Percentiles rank a stretch among this genome's conserved stretches.
phyloP scores from a whole-genome alignment of 805 yeast species.

The Clavispora phyllophila region DNA sequence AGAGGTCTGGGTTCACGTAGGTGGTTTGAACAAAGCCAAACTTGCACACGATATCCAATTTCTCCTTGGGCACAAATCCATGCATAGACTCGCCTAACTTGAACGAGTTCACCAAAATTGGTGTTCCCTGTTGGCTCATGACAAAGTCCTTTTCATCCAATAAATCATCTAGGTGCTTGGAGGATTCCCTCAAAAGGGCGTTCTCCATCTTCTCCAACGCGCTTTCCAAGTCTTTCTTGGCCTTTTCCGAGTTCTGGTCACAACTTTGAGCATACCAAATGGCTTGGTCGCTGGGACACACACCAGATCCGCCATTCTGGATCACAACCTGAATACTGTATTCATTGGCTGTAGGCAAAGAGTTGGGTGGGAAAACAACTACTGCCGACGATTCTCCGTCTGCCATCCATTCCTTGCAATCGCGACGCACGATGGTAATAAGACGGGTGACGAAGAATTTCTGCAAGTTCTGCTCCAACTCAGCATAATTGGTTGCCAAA shows the following conservation, averaged over 20 bases:
- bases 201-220: conserved; percentile 79
- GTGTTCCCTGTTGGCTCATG: conserved; percentile 45
- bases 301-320: conserved; percentile 82
- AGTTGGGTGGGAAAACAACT: conserved; percentile 87
- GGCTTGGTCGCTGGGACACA: conserved; percentile 81
- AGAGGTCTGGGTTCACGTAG: conserved; percentile 32
- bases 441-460: conserved; percentile 62
- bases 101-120: conserved; percentile 67
- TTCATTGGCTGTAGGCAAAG: conserved; percentile 60
- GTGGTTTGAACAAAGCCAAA: conserved; percentile 37
- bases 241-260: conserved; percentile 60
- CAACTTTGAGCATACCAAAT: conserved; percentile 86
- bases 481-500: conserved; percentile 36
- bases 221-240: conserved; percentile 70
- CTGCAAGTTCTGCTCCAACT: conserved; percentile 39
- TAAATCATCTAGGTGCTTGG: conserved; percentile 46
- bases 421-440: conserved; percentile 77
- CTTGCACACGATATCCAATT: conserved; percentile 41
- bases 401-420: conserved; percentile 88
- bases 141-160: conserved; percentile 30
- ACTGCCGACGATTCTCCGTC: conserved; percentile 80
- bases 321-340: conserved; percentile 82
- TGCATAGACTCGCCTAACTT: conserved; percentile 81
- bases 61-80: conserved; percentile 78
- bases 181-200: conserved; percentile 73